Percentiles rank a stretch among this genome's conserved stretches.
phyloP scores from a whole-genome alignment of 2,329 filamentous ascomycete species.

The Colletotrichum sp. region DNA sequence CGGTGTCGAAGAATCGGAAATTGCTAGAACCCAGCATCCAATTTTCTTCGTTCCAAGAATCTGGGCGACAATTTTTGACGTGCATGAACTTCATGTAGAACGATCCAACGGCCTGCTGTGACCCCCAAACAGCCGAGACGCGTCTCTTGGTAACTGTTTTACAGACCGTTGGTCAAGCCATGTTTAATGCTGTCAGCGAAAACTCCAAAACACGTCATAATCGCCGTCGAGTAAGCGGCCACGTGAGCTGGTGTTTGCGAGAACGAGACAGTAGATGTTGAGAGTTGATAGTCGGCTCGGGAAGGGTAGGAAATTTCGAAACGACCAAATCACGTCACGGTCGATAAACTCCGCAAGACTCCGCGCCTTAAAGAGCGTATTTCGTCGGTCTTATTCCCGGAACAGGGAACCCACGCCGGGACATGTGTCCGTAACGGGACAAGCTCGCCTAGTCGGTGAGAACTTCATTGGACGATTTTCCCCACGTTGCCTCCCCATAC shows the following conservation, averaged over 20 bases:
- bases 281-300: background rate
- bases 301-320: slow-evolving; percentile 3
- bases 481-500: background rate
- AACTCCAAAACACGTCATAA: background rate
- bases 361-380: background rate
- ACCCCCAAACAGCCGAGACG: background rate
- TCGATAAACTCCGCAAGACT: slow-evolving; percentile 18
- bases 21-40: background rate
- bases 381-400: background rate
- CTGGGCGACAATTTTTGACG: background rate
- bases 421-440: background rate
- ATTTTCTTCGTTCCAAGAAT: background rate
- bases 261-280: background rate
- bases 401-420: background rate
- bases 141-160: background rate
- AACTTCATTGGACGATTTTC: background rate
- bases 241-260: background rate
- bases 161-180: background rate
- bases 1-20: background rate
- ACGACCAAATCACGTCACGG: slow-evolving; percentile 7
- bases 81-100: background rate
- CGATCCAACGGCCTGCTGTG: background rate
- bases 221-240: background rate
- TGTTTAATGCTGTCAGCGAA: background rate
- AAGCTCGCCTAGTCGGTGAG: background rate